Conservation (phyloP, 2,329 filamentous ascomycete genomes). For the Escovopsis sp. region DNA sequence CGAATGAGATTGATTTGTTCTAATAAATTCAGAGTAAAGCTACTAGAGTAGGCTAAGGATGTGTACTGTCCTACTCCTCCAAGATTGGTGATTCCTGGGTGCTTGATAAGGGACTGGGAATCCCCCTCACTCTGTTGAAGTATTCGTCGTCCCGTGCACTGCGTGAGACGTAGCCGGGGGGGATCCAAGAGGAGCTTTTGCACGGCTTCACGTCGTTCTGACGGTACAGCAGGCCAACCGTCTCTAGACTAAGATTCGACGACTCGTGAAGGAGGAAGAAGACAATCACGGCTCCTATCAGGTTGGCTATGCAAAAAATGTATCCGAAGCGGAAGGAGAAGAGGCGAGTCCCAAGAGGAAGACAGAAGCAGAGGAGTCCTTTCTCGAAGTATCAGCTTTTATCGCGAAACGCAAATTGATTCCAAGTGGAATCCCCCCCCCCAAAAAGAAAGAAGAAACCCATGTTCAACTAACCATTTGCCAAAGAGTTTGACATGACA, state of each 20-base stretch:
- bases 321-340: constrained; percentile 50
- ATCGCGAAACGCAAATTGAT: too few relatives aligned
- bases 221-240: constrained; percentile 58
- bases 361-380: neutral
- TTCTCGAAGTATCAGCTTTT: too few relatives aligned
- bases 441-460: too few relatives aligned
- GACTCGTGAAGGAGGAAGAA: constrained; percentile 59
- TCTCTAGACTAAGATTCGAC: constrained; percentile 50
- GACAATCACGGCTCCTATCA: constrained; percentile 42
- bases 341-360: neutral
- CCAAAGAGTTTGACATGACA: constrained; percentile 41
- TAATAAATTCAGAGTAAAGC: neutral
- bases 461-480: constrained; percentile 30
- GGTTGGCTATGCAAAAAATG: constrained; percentile 48
- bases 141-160: constrained; percentile 19
- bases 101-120: too few relatives aligned
- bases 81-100: too few relatives aligned
- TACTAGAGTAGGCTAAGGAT: neutral
- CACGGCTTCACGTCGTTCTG: constrained; percentile 42
- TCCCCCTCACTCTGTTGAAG: constrained; percentile 9
- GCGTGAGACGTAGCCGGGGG: constrained; percentile 28
- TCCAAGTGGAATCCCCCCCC: too few relatives aligned
- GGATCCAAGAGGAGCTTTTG: constrained; percentile 40
- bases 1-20: too few relatives aligned
- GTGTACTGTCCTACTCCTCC: neutral